phyloP scores from a whole-genome alignment of 805 yeast genomes.

The Wickerhamiella cacticola region DNA sequence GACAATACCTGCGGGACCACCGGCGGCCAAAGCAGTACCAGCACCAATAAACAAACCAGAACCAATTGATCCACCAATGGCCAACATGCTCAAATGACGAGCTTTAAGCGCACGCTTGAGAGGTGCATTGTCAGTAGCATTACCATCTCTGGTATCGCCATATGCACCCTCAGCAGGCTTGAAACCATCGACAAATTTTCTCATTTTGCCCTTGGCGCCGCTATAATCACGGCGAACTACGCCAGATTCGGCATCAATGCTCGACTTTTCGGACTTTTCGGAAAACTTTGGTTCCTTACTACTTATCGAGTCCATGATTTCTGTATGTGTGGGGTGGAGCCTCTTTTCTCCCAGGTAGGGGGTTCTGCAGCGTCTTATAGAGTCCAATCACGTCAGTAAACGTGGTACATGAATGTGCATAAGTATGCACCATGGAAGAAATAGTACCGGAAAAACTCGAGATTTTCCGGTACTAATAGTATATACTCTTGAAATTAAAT shows the following conservation, averaged over 20 bases:
- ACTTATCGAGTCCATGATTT: not conserved
- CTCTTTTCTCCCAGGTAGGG: not conserved
- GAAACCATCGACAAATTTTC: conserved; percentile 13
- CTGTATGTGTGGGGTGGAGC: too few species aligned
- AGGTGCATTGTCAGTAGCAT: conserved; percentile 42
- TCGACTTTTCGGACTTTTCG: not conserved
- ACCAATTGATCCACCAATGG: conserved; percentile 78
- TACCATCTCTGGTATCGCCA: conserved; percentile 28
- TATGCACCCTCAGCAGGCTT: conserved; percentile 27
- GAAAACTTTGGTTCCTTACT: not conserved
- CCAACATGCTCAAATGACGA: conserved; percentile 32
- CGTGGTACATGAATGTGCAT: not conserved
- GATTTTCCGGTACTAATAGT: too few species aligned
- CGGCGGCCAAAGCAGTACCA: conserved; percentile 36
- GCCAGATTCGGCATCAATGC: not conserved
- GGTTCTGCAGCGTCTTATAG: not conserved
- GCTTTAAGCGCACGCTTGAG: conserved; percentile 35
- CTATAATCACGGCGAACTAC: not conserved
- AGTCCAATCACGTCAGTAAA: not conserved
- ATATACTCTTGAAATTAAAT: too few species aligned
- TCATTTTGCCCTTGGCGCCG: conserved; percentile 3
- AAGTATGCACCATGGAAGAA: not conserved
- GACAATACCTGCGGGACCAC: conserved; percentile 47
- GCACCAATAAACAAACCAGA: conserved; percentile 52
- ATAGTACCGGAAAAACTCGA: not conserved